Base-by-base conservation (phyloP, 495 filamentous ascomycete species). In the Talaromyces stipitatus region DNA sequence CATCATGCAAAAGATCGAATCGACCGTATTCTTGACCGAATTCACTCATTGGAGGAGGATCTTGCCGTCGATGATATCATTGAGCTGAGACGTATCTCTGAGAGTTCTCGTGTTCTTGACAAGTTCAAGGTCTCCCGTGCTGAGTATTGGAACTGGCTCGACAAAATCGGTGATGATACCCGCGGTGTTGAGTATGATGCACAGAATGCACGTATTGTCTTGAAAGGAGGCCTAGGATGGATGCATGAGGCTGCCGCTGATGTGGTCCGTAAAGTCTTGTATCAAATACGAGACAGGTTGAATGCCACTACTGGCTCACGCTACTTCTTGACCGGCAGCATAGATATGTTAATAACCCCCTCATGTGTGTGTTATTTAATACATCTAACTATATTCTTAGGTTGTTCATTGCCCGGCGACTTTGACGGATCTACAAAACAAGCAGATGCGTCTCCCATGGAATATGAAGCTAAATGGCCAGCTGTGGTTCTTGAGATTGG, bases 141-240 rank as follows among this genome's bases (percentile, higher is more conserved):
- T 6, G 22, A 48, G 45, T 48, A 48, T 48, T 48, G 5, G 2
- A 48, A 48, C 7, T 48, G 22, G 45, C 45, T 48, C 7, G 45
- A 48, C 22, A 48, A 48, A 48, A 10, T 27, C 45, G 10, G 45
- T 26, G 45, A 47, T 26, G 43, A 48, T 14, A 48, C 24, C 22
- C 20, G 22, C 10, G 45, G 45, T 26, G 45, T 48, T 23, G 45
- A 48, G 14, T 48, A 48, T 48, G 45, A 48, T 26, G 45, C 45
- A 48, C 45, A 48, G 22, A 48, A 27, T 48, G 45, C 45, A 48
- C 3, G 45, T 26, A 48, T 48, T 48, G 22, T 48, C 45, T 48
- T 48, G 45, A 48, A 48, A 48, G 45, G 22, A 27, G 6, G 22
- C 24, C 22, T 20, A 48, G 22, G 45, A 7, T 48, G 45, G 45